These are phyloP conservation scores for Chrysanthemum lavandulifolium DNA, from an alignment of 129 eudicot species.

Conservation along the genomic window DNA sequence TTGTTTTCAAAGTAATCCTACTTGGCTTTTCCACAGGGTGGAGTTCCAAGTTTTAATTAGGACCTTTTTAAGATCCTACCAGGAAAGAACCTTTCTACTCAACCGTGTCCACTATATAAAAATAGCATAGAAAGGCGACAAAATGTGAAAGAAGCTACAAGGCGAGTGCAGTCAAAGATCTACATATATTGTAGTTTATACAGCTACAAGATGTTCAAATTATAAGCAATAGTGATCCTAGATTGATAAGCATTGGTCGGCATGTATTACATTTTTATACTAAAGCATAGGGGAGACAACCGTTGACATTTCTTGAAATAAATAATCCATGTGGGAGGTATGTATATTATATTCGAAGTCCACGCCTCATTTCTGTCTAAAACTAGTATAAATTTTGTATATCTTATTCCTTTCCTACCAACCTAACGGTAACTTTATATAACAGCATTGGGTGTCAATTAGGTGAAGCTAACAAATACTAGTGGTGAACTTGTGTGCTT, in stretches of 20 bases:
- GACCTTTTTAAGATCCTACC: slow-evolving; percentile 19
- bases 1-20: background rate
- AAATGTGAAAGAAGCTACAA: slow-evolving; percentile 11
- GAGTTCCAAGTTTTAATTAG: background rate
- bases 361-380: background rate
- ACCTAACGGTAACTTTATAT: slow-evolving; percentile 4
- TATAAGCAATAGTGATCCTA: slow-evolving; percentile 20
- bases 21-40: background rate
- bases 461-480: slow-evolving; percentile 1
- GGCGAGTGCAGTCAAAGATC: slow-evolving; percentile 29
- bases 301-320: slow-evolving; percentile 25
- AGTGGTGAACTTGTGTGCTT: background rate
- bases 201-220: slow-evolving; percentile 24
- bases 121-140: slow-evolving; percentile 5
- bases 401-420: slow-evolving; percentile 8
- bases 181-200: slow-evolving; percentile 18
- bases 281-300: slow-evolving; percentile 20
- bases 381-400: background rate
- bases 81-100: slow-evolving; percentile 26
- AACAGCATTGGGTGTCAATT: background rate
- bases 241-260: slow-evolving; percentile 23
- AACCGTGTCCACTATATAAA: slow-evolving; percentile 31
- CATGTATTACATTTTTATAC: slow-evolving; percentile 5
- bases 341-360: slow-evolving; percentile 17
- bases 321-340: slow-evolving; percentile 25